Percentiles rank a stretch among this genome's conserved stretches.
Conservation (phyloP, 2,329 filamentous ascomycete species). For the Colletotrichum horii region DNA sequence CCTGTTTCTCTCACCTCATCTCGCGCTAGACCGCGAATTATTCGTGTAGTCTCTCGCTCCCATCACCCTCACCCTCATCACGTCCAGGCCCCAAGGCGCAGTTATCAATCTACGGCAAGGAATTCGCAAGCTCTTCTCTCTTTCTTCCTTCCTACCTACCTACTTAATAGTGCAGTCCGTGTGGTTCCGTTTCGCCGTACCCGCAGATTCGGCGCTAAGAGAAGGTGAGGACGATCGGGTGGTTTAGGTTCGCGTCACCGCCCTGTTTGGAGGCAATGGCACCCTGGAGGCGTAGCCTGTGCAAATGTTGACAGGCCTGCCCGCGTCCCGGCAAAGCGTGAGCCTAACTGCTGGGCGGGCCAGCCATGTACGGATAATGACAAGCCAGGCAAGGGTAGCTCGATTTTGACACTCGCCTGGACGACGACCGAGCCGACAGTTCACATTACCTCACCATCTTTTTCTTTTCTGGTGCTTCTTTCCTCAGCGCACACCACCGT, state of each 20-base stretch:
- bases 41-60: not conserved
- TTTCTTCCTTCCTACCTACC: not conserved
- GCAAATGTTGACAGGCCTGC: not conserved
- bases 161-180: not conserved
- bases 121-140: not conserved
- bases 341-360: not conserved
- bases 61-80: not conserved
- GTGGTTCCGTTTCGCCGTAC: not conserved
- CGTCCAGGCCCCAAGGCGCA: not conserved
- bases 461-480: not conserved
- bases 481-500: conserved; percentile 14
- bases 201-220: not conserved
- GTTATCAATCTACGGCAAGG: not conserved
- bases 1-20: not conserved
- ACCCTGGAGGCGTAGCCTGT: not conserved
- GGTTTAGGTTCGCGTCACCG: conserved; percentile 13
- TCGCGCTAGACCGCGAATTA: not conserved
- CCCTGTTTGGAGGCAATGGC: conserved; percentile 3
- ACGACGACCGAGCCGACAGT: conserved; percentile 17
- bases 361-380: not conserved
- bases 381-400: not conserved
- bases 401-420: conserved; percentile 14
- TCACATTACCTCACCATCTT: conserved; percentile 17
- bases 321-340: not conserved
- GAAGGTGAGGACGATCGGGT: not conserved